Evolutionary conservation across 352 stramenopile species (phyloP).

Genomic region (Aphanomyces cochlioides): DNA sequence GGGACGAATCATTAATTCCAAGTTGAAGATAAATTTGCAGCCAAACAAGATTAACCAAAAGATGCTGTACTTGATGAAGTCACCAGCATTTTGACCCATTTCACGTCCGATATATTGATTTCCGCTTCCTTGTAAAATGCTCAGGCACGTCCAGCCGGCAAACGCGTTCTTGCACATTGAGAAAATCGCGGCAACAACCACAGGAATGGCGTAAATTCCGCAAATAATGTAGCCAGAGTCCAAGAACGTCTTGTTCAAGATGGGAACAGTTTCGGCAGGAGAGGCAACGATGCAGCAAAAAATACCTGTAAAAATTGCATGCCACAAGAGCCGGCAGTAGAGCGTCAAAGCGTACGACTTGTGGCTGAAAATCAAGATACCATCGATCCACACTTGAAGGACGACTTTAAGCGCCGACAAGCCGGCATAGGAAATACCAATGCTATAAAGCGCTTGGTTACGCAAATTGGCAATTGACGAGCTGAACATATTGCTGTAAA

Average conservation of each 20-base stretch:
- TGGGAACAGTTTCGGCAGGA: constrained; percentile 60
- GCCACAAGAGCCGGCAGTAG: constrained; percentile 72
- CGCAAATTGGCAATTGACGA: constrained; percentile 51
- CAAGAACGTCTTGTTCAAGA: constrained; percentile 53
- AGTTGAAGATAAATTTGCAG: constrained; percentile 73
- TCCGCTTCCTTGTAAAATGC: constrained; percentile 57
- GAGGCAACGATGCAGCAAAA: constrained; percentile 65
- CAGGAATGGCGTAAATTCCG: constrained; percentile 56
- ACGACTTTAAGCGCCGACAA: constrained; percentile 67
- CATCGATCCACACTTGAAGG: constrained; percentile 80
- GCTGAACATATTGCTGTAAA: constrained; percentile 64
- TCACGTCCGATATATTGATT: constrained; percentile 79
- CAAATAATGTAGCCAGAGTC: constrained; percentile 55
- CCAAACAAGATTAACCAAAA: constrained; percentile 73
- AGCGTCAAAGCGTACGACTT: constrained; percentile 56
- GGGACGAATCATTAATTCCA: constrained; percentile 82
- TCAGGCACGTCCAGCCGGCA: constrained; percentile 62
- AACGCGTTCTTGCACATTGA: constrained; percentile 50
- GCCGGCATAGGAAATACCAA: constrained; percentile 58
- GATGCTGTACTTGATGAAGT: constrained; percentile 56
- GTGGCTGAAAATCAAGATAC: constrained; percentile 61
- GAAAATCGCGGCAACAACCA: constrained; percentile 45
- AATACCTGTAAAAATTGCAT: constrained; percentile 72
- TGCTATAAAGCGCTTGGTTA: constrained; percentile 63
- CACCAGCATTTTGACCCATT: constrained; percentile 64